Evolutionary conservation across 1,139 yeast species (phyloP), one percentile per base, ranked within the genome.

Genomic region (Debaryomycetaceae sp.): DNA sequence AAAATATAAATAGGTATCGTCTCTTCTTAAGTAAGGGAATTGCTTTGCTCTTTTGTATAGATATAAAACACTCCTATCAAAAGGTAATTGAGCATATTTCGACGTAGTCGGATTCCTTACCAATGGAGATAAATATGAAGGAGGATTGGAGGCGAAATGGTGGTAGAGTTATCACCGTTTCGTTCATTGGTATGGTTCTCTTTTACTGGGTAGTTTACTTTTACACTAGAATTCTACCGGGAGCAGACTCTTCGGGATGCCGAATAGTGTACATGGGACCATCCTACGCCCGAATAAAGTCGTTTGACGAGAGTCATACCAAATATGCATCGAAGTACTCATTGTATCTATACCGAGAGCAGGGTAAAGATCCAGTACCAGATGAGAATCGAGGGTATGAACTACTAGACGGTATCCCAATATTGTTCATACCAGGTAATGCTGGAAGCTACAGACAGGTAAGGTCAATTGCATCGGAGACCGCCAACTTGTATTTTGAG

Each of bases 391-490:
- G 62, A 7, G 65, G 65, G 8, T 58, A 69, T 13, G 65, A 64
- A 8, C 42, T 55, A 6, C 61, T 85, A 33, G 76, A 75, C 42
- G 99, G 98, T 0, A 76, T 85, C 1, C 99, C 99, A 0, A 89
- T 88, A 1, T 68, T 95, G 20, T 95, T 95, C 59, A 86, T 95
- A 36, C 99, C 99, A 0, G 99, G 99, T 0, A 95, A 95, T 60
- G 99, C 99, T 0, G 99, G 99, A 1, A 86, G 95, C 51, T 90
- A 82, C 63, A 80, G 83, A 53, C 99, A 95, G 64, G 96, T 81
- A 7, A 72, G 99, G 45, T 87, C 97, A 1, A 78, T 95, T n/a
- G 99, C 98, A 0, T 83, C 97, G 1, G 85, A 84, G 50, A 66
- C 85, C 27, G 73, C 91, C 1, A 72, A 75, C 42, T 58, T 80